Base-by-base conservation (phyloP, 768 basidiomycete species). In the Hypholoma sublateritium region DNA sequence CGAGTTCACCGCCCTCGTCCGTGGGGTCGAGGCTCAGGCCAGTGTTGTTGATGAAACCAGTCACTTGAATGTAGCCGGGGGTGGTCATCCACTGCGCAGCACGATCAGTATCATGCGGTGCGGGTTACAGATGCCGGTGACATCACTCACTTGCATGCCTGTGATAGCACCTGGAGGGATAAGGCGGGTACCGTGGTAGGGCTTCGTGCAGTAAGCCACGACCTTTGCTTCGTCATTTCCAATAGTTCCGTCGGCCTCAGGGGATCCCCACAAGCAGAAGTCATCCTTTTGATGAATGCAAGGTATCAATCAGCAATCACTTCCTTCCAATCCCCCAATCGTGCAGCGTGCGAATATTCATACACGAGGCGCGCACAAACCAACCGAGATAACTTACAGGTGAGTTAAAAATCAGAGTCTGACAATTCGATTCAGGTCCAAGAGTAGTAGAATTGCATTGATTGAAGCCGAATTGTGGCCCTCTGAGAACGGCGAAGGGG, bases 171-270 rank as follows among this genome's bases (percentile, higher is more conserved):
- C 86, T 0, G 66, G 70, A n/a, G 88, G 89, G 34, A 93, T 89
- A 52, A 87, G 65, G 56, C 92, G 87, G 3, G 88, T 85, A 2
- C 91, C 91, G 53, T 80, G 82, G 5, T 82, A 82, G 1, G 78
- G 77, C 67, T 87, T 83, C n/a, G 85, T 83, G 73, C 90, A 94
- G 80, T 83, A 94, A 1, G 89, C 84, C 9, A 93, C 87, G 64
- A 83, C 85, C 66, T 83, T 75, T 41, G 80, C 85, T 67, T 94
- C 92, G 2, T 80, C 80, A 57, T 88, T 78, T 34, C 79, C 86
- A 43, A 93, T 85, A 16, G 72, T 69, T 13, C 79, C 74, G 67
- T 82, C 75, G 3, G 80, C 73, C n/a, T 71, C 70, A 1, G 76
- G 62, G 0, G 86, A 81, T 28, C 77, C 85, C 84, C 85, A 89